Conservation (phyloP, 768 basidiomycete genomes). For the Lanmaoa pseudosensibilis region DNA sequence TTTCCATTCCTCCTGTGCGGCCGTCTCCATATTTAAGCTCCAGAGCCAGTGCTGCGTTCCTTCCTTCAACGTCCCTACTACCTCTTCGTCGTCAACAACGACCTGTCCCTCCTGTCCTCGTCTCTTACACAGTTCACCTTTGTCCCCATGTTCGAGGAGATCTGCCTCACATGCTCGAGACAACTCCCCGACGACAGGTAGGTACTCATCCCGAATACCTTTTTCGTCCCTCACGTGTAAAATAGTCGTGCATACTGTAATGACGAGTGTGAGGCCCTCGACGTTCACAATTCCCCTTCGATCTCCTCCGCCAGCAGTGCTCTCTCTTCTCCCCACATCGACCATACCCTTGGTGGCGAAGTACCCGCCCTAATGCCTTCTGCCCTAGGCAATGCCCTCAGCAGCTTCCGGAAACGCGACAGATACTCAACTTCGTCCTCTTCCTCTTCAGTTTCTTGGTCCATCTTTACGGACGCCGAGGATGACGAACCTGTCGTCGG, state of each 20-base stretch:
- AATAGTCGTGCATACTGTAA: constrained; percentile 70
- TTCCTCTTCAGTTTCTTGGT: constrained; percentile 68
- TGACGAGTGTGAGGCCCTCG: constrained; percentile 61
- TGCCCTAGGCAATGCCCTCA: constrained; percentile 55
- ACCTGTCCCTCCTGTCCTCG: neutral
- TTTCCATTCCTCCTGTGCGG: constrained; percentile 40
- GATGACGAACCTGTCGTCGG: constrained; percentile 42
- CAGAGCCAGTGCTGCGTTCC: constrained; percentile 14
- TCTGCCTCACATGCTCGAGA: constrained; percentile 72
- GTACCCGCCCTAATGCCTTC: constrained; percentile 66
- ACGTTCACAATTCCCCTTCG: constrained; percentile 61
- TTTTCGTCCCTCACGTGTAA: constrained; percentile 18
- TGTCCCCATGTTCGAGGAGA: constrained; percentile 71
- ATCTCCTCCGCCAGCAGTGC: constrained; percentile 65
- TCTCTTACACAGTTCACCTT: neutral
- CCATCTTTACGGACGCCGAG: constrained; percentile 64
- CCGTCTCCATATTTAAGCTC: constrained; percentile 36
- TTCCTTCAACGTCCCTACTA: constrained; percentile 20
- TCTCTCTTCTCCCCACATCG: constrained; percentile 65
- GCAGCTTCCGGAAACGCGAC: constrained; percentile 43
- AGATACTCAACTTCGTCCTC: constrained; percentile 62
- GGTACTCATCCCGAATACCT: constrained; percentile 25
- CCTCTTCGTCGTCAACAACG: constrained; percentile 12
- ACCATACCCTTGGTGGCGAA: constrained; percentile 53
- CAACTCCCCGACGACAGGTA: constrained; percentile 64